phyloP scores from a whole-genome alignment of 371 early-diverging fungal genomes.

The Circinella minor region DNA sequence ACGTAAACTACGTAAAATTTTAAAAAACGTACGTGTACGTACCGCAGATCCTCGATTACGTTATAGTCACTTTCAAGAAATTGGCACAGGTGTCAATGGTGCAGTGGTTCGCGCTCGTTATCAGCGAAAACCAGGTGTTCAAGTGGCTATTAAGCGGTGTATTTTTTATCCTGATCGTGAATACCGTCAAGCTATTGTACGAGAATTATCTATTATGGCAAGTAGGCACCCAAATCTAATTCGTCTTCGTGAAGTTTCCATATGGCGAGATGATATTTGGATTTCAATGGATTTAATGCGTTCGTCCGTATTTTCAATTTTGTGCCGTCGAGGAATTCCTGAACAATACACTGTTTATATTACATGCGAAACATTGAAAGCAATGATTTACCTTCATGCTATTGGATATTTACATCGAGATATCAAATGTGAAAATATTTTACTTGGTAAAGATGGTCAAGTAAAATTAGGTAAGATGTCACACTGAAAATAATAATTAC shows the following conservation, averaged over 20 bases:
- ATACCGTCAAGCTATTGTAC: slow-evolving; percentile 50
- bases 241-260: slow-evolving; percentile 40
- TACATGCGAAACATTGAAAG: slow-evolving; percentile 57
- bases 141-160: slow-evolving; percentile 53
- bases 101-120: slow-evolving; percentile 47
- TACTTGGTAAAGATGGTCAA: slow-evolving; percentile 91
- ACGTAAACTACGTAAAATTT: slow-evolving; percentile 38
- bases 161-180: slow-evolving; percentile 45
- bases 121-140: slow-evolving; percentile 35
- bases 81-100: slow-evolving; percentile 59
- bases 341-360: slow-evolving; percentile 46
- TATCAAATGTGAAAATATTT: slow-evolving; percentile 96
- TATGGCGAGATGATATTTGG: slow-evolving; percentile 52
- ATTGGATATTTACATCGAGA: slow-evolving; percentile 97
- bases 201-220: slow-evolving; percentile 53
- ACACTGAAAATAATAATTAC: not conserved
- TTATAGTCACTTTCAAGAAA: slow-evolving; percentile 52
- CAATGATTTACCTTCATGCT: slow-evolving; percentile 88
- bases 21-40: slow-evolving; percentile 38
- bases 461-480: slow-evolving; percentile 89
- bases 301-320: slow-evolving; percentile 51
- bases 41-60: slow-evolving; percentile 41
- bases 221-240: slow-evolving; percentile 45
- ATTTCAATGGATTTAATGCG: slow-evolving; percentile 57
- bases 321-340: slow-evolving; percentile 54